These are phyloP conservation scores for Peribolospora kevripleyi DNA, from an alignment of 768 basidiomycete genomes.

Conservation along the genomic window DNA sequence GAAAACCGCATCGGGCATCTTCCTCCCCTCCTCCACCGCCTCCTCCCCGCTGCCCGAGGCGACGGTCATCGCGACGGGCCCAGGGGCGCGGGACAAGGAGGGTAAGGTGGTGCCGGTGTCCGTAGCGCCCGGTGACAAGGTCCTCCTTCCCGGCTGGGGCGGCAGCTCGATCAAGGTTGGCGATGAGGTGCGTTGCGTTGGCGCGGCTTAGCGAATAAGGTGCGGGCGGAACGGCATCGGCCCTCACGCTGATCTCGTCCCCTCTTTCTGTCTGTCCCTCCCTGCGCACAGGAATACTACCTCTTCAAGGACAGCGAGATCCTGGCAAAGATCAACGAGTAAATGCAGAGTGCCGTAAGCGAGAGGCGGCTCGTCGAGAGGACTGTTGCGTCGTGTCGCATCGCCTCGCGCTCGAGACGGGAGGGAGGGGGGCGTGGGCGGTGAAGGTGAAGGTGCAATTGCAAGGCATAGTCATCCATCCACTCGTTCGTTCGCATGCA, in stretches of 20 bases:
- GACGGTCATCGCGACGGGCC: conserved; percentile 83
- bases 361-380: neutral
- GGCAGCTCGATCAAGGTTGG: conserved; percentile 89
- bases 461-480: neutral
- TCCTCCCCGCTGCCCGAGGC: conserved; percentile 77
- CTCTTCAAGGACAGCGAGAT: conserved; percentile 88
- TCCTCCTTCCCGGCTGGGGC: conserved; percentile 87
- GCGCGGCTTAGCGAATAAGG: too few relatives aligned
- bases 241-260: neutral
- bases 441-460: neutral
- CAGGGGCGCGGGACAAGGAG: conserved; percentile 74
- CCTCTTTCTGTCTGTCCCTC: neutral
- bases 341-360: neutral
- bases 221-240: too few relatives aligned
- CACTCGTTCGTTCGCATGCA: neutral
- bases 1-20: conserved; percentile 97
- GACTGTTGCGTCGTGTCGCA: neutral
- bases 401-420: too few relatives aligned
- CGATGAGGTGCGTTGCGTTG: conserved; percentile 44
- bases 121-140: conserved; percentile 74
- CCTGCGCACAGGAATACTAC: conserved; percentile 50
- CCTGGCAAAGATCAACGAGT: conserved; percentile 87
- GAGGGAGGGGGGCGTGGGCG: too few relatives aligned
- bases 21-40: conserved; percentile 77
- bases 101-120: conserved; percentile 46